Percentiles rank a stretch among this genome's conserved stretches.
Conservation (phyloP, 192 early-diverging fungal species). For the Linnemannia zychae region DNA sequence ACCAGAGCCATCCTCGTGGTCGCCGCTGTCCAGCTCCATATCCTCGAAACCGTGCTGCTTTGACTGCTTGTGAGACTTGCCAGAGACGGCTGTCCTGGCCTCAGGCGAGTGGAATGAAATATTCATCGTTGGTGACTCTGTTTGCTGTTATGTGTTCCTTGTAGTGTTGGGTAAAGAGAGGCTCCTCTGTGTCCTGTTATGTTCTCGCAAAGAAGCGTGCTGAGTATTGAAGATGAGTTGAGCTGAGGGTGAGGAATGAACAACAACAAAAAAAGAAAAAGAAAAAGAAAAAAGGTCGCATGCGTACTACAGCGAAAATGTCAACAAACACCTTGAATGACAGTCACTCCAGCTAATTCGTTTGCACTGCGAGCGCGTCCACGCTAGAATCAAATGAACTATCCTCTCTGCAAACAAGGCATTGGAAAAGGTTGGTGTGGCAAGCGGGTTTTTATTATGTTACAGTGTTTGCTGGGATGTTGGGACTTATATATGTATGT, state of each 20-base stretch:
- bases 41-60: conserved; percentile 23
- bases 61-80: conserved; percentile 5
- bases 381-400: background rate
- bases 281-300: background rate
- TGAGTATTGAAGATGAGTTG: background rate
- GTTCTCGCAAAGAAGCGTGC: background rate
- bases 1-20: conserved; percentile 7
- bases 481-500: background rate
- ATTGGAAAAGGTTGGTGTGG: background rate
- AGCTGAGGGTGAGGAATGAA: background rate
- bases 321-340: background rate
- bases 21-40: conserved; percentile 58
- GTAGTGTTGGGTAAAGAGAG: background rate
- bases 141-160: background rate
- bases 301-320: background rate
- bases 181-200: background rate
- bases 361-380: background rate
- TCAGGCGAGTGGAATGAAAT: conserved; percentile 43
- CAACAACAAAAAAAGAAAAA: background rate
- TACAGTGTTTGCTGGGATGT: background rate
- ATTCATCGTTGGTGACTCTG: conserved; percentile 28
- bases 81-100: conserved; percentile 4
- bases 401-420: background rate
- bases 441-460: conserved; percentile 1
- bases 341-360: background rate